Conservation (phyloP, 257 asterid genomes). For the Jacaranda mimosifolia region DNA sequence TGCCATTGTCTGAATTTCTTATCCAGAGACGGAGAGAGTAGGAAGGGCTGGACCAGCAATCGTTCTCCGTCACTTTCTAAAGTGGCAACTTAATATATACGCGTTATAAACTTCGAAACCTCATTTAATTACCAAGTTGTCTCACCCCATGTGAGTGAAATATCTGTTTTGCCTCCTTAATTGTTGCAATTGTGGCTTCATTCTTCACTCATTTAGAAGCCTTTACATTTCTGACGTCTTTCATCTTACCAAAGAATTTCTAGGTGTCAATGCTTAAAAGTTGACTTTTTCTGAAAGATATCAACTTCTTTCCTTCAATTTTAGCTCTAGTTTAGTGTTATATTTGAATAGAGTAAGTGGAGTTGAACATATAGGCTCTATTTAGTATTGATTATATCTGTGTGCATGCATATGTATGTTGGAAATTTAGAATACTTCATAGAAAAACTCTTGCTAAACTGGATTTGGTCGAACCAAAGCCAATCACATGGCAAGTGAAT, state of each 20-base stretch:
- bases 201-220: background rate
- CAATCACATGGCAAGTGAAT: too few species aligned
- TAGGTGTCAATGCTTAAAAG: background rate
- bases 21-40: background rate
- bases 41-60: background rate
- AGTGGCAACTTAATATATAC: background rate
- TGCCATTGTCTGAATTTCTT: background rate
- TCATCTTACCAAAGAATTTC: background rate
- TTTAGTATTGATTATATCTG: too few species aligned
- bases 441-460: too few species aligned
- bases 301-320: background rate
- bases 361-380: background rate
- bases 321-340: background rate
- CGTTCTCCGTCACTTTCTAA: background rate
- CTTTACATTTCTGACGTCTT: background rate
- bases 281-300: background rate
- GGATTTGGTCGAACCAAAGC: too few species aligned
- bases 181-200: background rate
- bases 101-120: background rate
- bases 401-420: too few species aligned
- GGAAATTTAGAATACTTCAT: too few species aligned
- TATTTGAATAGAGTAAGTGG: background rate
- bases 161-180: background rate
- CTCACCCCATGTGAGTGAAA: background rate
- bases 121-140: background rate